These are phyloP conservation scores for Amanita exitialis DNA, from an alignment of 768 basidiomycete genomes.

Conservation along the genomic window DNA sequence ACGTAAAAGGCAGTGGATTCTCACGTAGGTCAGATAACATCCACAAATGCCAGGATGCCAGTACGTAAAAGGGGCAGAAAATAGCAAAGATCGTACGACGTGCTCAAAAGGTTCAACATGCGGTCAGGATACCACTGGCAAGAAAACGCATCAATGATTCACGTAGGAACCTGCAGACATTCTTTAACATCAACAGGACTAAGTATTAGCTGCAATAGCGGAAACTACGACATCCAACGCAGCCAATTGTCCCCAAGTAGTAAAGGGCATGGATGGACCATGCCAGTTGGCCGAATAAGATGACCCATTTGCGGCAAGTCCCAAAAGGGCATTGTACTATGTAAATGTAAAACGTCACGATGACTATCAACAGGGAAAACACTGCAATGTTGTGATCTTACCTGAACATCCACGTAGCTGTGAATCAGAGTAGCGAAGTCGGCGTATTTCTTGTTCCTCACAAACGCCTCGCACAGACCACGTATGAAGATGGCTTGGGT, in stretches of 20 bases:
- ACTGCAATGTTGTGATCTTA: slow-evolving; percentile 10
- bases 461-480: slow-evolving; percentile 35
- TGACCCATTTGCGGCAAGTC: slow-evolving; percentile 31
- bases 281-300: slow-evolving; percentile 38
- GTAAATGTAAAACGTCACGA: background rate
- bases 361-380: background rate
- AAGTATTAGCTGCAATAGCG: slow-evolving; percentile 24
- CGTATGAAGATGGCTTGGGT: slow-evolving; percentile 30
- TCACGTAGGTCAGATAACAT: too few species aligned
- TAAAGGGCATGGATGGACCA: slow-evolving; percentile 34
- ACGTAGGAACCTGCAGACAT: too few species aligned
- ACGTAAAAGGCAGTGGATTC: too few species aligned
- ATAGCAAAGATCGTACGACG: too few species aligned
- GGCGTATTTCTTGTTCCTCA: slow-evolving; percentile 24
- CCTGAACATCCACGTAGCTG: slow-evolving; percentile 45
- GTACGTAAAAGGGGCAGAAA: too few species aligned
- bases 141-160: too few species aligned
- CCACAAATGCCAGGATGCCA: too few species aligned
- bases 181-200: background rate
- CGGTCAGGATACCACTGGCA: too few species aligned
- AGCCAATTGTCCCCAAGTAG: slow-evolving; percentile 40
- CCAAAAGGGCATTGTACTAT: slow-evolving; percentile 40
- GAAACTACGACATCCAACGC: slow-evolving; percentile 32
- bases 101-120: too few species aligned
- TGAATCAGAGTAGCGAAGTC: slow-evolving; percentile 30